Base-by-base conservation (phyloP, 495 filamentous ascomycete species). In the Lophiostoma macrostomum region DNA sequence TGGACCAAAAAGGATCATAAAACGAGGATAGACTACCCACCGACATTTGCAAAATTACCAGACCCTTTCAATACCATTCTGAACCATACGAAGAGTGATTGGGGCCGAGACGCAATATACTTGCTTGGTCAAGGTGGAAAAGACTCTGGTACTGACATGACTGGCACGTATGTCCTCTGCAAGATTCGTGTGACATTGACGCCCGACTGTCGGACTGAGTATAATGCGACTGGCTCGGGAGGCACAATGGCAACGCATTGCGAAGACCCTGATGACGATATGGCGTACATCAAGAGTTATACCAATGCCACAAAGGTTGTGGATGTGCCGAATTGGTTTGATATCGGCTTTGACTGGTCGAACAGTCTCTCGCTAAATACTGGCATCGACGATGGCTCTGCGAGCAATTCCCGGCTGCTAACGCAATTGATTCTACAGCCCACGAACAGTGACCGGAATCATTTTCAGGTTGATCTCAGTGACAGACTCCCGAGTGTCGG, bases 31-130 rank as follows among this genome's bases (percentile, higher is more conserved):
- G 60, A 80, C 34, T 71, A 70, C 1, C 78, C 80, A 0, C 85
- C 86, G 0, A 66, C 84, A 30, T 90, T 89, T 58, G 76, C 76
- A n/a, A 79, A 78, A 57, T 73, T 73, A 11, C 86, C 86, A 0
- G 57, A 65, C 6, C 63, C 75, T 1, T 82, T 75, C 69, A 88
- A 90, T 65, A 85, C 85, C 1, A 73, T 90, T 29, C 64, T 80
- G 50, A 86, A 87, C 60, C 64, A 67, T 45, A 76, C 74, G 0
- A 53, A 7, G 0, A 56, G 57, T 1, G 41, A 56, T 10, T 74
- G 58, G 45, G 61, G 60, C 12, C 63, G 74, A 5, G 73, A 82
- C 46, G 67, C 80, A 0, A 67, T 88, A 0, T 90, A 88, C 60
- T 32, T 89, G 0, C 73, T 91, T 1, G 83, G 77, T 18, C 77